Evolutionary conservation across 2,329 filamentous ascomycete genomes (phyloP).

Genomic region (Daldinia eschscholtzii): DNA sequence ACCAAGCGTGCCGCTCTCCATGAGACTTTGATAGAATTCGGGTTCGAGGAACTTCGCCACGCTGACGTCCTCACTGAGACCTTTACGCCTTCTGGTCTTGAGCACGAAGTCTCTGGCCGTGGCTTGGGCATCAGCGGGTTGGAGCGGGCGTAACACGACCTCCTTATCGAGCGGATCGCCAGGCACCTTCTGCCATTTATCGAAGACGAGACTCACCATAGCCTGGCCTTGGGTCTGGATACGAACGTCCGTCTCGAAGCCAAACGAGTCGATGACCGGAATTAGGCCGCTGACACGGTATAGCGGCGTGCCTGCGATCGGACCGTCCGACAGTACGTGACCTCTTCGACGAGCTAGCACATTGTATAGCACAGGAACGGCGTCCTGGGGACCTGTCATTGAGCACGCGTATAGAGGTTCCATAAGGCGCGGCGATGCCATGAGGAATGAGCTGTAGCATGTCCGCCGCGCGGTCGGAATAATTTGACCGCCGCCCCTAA

Average conservation of each 20-base stretch:
- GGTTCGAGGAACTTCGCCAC: conserved; percentile 97
- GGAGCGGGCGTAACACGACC: conserved; percentile 83
- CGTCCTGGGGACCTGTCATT: conserved; percentile 92
- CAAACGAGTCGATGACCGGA: conserved; percentile 96
- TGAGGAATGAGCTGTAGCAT: conserved; percentile 95
- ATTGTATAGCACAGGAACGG: conserved; percentile 90
- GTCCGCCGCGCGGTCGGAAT: conserved; percentile 94
- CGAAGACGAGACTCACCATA: conserved; percentile 91
- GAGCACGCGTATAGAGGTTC: conserved; percentile 94
- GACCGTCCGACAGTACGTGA: conserved; percentile 93
- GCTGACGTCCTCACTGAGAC: conserved; percentile 92
- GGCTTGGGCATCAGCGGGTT: conserved; percentile 88
- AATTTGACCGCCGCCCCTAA: conserved; percentile 94
- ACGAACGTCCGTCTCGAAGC: conserved; percentile 95
- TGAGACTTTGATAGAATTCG: conserved; percentile 88
- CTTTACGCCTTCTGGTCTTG: conserved; percentile 94
- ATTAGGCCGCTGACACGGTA: conserved; percentile 92
- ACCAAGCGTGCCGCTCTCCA: conserved; percentile 89
- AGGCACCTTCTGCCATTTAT: conserved; percentile 95
- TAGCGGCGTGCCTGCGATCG: conserved; percentile 92
- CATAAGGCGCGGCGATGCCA: conserved; percentile 96
- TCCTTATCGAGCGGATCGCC: conserved; percentile 94
- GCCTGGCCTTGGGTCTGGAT: conserved; percentile 96
- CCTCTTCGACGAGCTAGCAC: conserved; percentile 89
- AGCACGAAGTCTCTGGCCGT: conserved; percentile 96